Conservation (phyloP, 257 asterid species). For the Nicotiana noctiflora region DNA sequence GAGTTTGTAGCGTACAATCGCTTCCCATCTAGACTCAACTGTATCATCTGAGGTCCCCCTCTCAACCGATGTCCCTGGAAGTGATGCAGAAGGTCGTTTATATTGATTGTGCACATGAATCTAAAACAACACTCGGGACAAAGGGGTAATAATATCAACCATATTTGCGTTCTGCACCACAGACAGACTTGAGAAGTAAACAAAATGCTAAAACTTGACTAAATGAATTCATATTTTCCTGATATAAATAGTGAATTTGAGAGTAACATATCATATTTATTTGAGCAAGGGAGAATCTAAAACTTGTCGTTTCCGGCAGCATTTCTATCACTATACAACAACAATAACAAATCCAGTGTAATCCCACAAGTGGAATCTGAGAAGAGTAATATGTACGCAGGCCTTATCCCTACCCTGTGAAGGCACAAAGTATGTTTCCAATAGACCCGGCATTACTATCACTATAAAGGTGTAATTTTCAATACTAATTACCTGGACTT, state of each 20-base stretch:
- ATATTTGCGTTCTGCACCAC: neutral
- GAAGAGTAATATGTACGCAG: no score
- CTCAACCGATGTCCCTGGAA: slow-evolving; percentile 59
- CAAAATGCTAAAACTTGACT: neutral
- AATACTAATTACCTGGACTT: slow-evolving; percentile 49
- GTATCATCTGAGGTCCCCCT: slow-evolving; percentile 99
- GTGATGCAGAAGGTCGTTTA: neutral
- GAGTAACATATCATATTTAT: neutral
- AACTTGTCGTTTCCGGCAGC: neutral
- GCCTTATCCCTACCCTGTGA: no score
- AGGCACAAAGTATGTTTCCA: no score
- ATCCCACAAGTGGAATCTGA: no score
- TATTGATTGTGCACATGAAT: neutral
- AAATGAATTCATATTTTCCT: neutral
- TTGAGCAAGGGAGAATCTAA: neutral
- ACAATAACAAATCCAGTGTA: no score
- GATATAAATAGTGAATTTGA: neutral
- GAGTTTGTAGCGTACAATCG: slow-evolving; percentile 82
- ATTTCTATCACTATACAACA: neutral
- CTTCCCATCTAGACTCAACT: slow-evolving; percentile 89
- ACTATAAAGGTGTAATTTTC: neutral
- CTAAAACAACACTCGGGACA: neutral
- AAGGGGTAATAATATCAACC: neutral
- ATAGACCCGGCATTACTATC: no score
- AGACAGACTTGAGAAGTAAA: no score